Base-by-base conservation (phyloP, 2,329 filamentous ascomycete genomes). In the Anisogramma anomala region DNA sequence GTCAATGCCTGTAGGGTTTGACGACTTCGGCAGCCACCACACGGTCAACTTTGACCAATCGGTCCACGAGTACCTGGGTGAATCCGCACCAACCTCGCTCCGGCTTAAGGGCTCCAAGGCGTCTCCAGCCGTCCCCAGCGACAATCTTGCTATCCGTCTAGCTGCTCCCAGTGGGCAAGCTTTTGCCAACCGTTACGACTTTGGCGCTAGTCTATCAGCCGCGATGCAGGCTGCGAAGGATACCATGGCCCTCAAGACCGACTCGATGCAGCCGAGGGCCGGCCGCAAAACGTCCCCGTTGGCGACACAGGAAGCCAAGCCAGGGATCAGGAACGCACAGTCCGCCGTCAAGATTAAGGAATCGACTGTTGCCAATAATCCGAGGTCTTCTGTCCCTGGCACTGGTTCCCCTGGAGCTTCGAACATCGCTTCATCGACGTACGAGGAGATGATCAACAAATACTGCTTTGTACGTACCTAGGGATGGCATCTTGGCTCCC, bases 401-500 rank as follows among this genome's bases (percentile, higher is more conserved):
- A 58, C 75, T 62, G 56, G 73, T 64, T 67, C 73, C 56, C 58
- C 43, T 20, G 43, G 69, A 68, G 60, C 63, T 49, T 52, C 65
- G 36, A 64, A 63, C 55, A 80, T 94, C 50, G 77, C 88, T 46
- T 93, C 87, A 49, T 79, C 85, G 46, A 88, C 89, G 46, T 96
- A 98, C 61, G 85, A 93, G 65, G 91, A 98, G 65, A 75, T 98
- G 50, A 83, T 98, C 62, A 88, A 94, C 70, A 95, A 94, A 70
- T 98, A 94, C 72, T 98, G 91, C 74, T 98, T 96, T 77, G 89
- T 95, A 89, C 79, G 89, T 94, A 73, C 73, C 58, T 63, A 62
- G 50, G 58, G 59, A 50, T 48, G 49, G 49, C 27, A 41, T 40
- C 42, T 35, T 37, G 34, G 32, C 45, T 39, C 53, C 55, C 54